Percentiles rank a stretch among this genome's conserved stretches.
phyloP scores from a whole-genome alignment of 345 rosid species.

The Eucalyptus curtisii region DNA sequence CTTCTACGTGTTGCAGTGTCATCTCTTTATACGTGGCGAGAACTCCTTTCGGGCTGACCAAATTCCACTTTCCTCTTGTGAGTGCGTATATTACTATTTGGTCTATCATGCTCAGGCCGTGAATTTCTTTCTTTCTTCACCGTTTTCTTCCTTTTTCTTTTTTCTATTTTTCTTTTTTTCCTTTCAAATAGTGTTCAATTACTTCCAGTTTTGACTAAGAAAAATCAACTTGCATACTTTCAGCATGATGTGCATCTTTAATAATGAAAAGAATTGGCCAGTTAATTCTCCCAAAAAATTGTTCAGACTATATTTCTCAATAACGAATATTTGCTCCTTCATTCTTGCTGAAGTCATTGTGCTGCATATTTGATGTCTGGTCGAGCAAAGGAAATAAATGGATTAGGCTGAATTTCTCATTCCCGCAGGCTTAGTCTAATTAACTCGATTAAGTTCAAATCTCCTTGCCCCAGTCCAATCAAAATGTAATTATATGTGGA shows the following conservation, averaged over 20 bases:
- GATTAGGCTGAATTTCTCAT: not conserved
- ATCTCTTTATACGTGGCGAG: not conserved
- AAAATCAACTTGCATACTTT: not conserved
- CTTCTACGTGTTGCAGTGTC: not conserved
- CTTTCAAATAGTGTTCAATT: not conserved
- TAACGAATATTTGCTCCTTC: not conserved
- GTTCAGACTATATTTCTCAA: not conserved
- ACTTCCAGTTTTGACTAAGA: not conserved
- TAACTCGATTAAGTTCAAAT: rapidly evolving
- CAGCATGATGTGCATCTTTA: not conserved
- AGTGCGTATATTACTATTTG: rapidly evolving
- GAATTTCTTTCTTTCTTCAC: not conserved
- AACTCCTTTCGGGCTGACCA: not conserved
- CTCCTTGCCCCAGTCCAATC: rapidly evolving
- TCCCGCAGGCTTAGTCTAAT: rapidly evolving
- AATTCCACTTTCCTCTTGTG: not conserved
- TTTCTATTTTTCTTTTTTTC: too few species aligned
- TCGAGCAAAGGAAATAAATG: not conserved
- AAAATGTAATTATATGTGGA: not conserved
- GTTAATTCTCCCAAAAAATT: not conserved
- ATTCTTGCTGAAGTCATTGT: not conserved
- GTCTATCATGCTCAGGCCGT: not conserved
- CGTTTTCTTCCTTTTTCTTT: not conserved
- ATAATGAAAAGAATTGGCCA: not conserved
- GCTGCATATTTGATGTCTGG: not conserved